These are phyloP conservation scores for Tardiomyces depauwii DNA, from an alignment of 1,139 yeast species.

Conservation along the genomic window DNA sequence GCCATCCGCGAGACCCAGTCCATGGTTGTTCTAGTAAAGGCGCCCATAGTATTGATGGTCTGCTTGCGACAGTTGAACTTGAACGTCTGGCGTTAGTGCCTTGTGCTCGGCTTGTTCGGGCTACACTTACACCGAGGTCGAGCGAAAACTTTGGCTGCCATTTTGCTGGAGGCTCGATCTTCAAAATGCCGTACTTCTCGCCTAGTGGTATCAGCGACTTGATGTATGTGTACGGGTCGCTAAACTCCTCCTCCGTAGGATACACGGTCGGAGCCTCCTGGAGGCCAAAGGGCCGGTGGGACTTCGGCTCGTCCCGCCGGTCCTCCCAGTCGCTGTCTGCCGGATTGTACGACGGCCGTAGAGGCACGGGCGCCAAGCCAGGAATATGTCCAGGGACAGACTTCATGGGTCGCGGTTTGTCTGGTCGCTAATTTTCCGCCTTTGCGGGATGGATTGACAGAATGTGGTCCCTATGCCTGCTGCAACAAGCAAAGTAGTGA, in stretches of 20 bases:
- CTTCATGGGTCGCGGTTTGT: background rate
- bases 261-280: constrained; percentile 38
- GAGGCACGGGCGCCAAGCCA: background rate
- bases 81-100: constrained; percentile 15
- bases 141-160: constrained; percentile 34
- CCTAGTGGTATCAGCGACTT: constrained; percentile 9
- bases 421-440: no score
- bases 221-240: constrained; percentile 34
- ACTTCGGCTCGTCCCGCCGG: constrained; percentile 5
- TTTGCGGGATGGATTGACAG: no score
- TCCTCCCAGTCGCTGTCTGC: background rate
- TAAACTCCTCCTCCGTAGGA: constrained; percentile 34
- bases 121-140: constrained; percentile 32
- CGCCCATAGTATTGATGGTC: constrained; percentile 34
- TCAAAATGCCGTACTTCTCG: constrained; percentile 53
- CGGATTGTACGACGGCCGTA: background rate
- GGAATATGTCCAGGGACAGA: background rate
- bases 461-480: no score
- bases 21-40: constrained; percentile 24
- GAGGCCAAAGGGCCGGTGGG: constrained; percentile 18
- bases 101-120: background rate
- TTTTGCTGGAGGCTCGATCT: constrained; percentile 43
- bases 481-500: no score
- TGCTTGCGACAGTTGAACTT: constrained; percentile 47
- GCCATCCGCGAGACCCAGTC: constrained; percentile 26